A percentile compares a stretch with the other conserved stretches of the same genome.
Conservation (phyloP, 176 grass and related monocot genomes). For the Bothriochloa decipiens region DNA sequence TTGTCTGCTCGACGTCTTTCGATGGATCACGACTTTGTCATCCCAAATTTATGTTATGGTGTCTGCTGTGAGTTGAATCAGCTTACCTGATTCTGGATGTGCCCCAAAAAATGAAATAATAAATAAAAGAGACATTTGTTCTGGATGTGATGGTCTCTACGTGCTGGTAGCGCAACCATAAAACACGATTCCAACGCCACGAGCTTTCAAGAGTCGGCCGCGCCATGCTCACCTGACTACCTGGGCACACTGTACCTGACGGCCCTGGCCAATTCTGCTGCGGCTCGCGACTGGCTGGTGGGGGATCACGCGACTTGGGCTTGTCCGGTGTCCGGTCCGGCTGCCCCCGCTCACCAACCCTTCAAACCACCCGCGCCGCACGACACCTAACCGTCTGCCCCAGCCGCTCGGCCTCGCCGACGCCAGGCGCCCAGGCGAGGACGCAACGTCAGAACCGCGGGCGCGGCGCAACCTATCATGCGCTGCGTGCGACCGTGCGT, state of each 20-base stretch:
- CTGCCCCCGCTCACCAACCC: background rate
- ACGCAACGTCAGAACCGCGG: too few relatives aligned
- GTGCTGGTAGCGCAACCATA: background rate
- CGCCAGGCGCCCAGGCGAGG: too few relatives aligned
- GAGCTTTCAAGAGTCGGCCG: background rate
- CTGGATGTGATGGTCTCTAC: background rate
- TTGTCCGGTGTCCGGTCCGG: background rate
- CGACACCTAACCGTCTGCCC: background rate
- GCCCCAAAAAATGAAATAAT: too few relatives aligned
- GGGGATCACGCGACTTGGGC: background rate
- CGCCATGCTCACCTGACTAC: background rate
- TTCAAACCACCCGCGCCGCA: slow-evolving; percentile 1
- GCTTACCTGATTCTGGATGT: too few relatives aligned
- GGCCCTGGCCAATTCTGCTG: background rate
- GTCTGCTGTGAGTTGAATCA: too few relatives aligned
- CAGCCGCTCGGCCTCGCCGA: too few relatives aligned
- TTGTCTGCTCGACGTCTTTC: too few relatives aligned
- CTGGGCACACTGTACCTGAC: background rate
- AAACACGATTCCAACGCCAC: background rate
- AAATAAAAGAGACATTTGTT: too few relatives aligned
- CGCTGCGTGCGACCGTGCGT: too few relatives aligned
- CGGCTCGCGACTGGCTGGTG: slow-evolving; percentile 12
- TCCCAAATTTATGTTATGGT: too few relatives aligned
- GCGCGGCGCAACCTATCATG: too few relatives aligned
- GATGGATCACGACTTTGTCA: too few relatives aligned